These are phyloP conservation scores for Endotrypanum monterogeii DNA, from an alignment of 208 protist species.

Conservation along the genomic window DNA sequence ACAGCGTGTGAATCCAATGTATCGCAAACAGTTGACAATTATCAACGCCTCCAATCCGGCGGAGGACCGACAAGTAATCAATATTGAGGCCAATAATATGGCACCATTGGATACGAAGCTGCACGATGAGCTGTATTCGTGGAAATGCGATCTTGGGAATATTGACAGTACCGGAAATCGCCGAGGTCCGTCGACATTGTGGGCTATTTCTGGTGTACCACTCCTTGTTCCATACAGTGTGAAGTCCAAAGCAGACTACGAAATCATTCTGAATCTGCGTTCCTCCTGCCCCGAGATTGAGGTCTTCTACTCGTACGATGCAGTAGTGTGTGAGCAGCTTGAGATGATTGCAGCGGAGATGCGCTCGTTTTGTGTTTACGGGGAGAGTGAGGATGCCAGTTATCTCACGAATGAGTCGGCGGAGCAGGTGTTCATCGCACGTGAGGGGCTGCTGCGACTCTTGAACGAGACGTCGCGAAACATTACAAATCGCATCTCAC, in stretches of 20 bases:
- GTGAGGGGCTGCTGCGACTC: slow-evolving; percentile 45
- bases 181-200: slow-evolving; percentile 27
- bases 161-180: slow-evolving; percentile 11
- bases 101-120: slow-evolving; percentile 75
- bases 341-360: slow-evolving; percentile 46
- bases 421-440: slow-evolving; percentile 24
- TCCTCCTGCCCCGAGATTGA: slow-evolving; percentile 70
- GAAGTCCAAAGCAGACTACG: slow-evolving; percentile 57
- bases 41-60: slow-evolving; percentile 73
- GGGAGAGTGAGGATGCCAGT: slow-evolving; percentile 35
- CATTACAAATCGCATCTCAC: slow-evolving; percentile 33
- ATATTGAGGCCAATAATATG: slow-evolving; percentile 91
- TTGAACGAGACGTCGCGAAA: slow-evolving; percentile 36
- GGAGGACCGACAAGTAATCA: slow-evolving; percentile 80
- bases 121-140: slow-evolving; percentile 86
- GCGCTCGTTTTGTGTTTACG: slow-evolving; percentile 48
- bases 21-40: slow-evolving; percentile 84
- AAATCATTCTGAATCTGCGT: slow-evolving; percentile 53
- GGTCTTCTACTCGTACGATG: slow-evolving; percentile 50
- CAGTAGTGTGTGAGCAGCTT: slow-evolving; percentile 31
- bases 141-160: slow-evolving; percentile 45
- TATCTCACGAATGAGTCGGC: slow-evolving; percentile 28
- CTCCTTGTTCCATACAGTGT: slow-evolving; percentile 74
- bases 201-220: slow-evolving; percentile 74
- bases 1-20: slow-evolving; percentile 86